phyloP scores from a whole-genome alignment of 179 eudicot genomes.

The Spinacia oleracea region DNA sequence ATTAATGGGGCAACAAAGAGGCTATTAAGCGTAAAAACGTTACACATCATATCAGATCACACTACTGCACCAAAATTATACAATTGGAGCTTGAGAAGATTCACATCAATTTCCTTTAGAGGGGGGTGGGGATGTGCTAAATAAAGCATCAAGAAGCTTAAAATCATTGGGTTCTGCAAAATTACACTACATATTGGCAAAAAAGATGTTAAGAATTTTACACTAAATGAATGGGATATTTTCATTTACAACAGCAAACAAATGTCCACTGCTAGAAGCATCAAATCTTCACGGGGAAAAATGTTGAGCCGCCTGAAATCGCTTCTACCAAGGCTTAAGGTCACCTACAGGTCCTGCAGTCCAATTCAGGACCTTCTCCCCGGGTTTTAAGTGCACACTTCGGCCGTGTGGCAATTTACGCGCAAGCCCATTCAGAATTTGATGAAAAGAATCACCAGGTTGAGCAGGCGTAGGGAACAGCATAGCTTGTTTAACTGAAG shows the following conservation, averaged over 20 bases:
- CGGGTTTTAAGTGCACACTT: constrained; percentile 53
- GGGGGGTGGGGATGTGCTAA: no score
- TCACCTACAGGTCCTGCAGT: constrained; percentile 88
- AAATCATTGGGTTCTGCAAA: no score
- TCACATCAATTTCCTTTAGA: no score
- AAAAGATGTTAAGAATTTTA: constrained; percentile 8
- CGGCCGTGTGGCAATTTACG: constrained; percentile 77
- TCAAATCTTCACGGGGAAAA: not conserved
- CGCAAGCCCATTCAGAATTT: constrained; percentile 88
- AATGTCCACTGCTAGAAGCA: constrained; percentile 8
- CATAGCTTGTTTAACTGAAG: constrained; percentile 96
- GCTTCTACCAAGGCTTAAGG: constrained; percentile 81
- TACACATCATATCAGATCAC: no score
- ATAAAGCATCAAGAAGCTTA: no score
- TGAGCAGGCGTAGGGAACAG: constrained; percentile 91
- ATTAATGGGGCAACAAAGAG: no score
- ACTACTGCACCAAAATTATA: no score
- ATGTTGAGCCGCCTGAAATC: constrained; percentile 7
- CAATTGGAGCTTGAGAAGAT: no score
- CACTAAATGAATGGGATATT: constrained; percentile 17
- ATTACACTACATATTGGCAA: constrained; percentile 2
- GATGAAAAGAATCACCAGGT: constrained; percentile 90
- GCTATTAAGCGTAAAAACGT: no score
- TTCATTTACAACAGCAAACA: constrained; percentile 27
- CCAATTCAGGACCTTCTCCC: constrained; percentile 79